These are phyloP conservation scores for Crithidia acanthocephali DNA, from an alignment of 208 protist genomes.

Conservation along the genomic window DNA sequence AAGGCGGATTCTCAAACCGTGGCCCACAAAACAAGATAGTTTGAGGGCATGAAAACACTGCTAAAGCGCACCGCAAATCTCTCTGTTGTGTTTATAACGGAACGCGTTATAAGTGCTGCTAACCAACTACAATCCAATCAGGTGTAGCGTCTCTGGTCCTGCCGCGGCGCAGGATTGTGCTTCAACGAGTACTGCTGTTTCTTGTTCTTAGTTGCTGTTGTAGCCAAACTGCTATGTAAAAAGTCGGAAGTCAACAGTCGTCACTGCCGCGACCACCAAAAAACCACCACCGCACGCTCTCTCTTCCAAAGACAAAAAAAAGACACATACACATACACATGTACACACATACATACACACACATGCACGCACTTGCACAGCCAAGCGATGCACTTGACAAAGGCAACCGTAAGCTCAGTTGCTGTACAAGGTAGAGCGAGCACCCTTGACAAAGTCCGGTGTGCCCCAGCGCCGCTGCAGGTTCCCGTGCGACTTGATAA, in stretches of 20 bases:
- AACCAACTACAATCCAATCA: too few species aligned
- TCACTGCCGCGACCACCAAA: not conserved
- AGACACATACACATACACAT: too few species aligned
- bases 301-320: not conserved
- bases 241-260: not conserved
- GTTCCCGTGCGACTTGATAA: conserved; percentile 83
- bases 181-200: not conserved
- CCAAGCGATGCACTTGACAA: too few species aligned
- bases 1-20: too few species aligned
- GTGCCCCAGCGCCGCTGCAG: conserved; percentile 82
- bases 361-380: not conserved
- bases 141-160: too few species aligned
- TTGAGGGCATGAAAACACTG: too few species aligned
- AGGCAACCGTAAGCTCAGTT: conserved; percentile 20
- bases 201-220: not conserved
- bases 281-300: not conserved
- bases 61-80: too few species aligned
- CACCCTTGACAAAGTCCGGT: conserved; percentile 74
- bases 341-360: too few species aligned
- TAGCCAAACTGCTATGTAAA: not conserved
- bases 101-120: too few species aligned
- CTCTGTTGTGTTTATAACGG: too few species aligned
- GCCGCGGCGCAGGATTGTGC: too few species aligned
- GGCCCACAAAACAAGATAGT: too few species aligned
- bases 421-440: conserved; percentile 67